These are phyloP conservation scores for Chionographis japonica DNA, from an alignment of 106 monocot genomes.

Conservation along the genomic window DNA sequence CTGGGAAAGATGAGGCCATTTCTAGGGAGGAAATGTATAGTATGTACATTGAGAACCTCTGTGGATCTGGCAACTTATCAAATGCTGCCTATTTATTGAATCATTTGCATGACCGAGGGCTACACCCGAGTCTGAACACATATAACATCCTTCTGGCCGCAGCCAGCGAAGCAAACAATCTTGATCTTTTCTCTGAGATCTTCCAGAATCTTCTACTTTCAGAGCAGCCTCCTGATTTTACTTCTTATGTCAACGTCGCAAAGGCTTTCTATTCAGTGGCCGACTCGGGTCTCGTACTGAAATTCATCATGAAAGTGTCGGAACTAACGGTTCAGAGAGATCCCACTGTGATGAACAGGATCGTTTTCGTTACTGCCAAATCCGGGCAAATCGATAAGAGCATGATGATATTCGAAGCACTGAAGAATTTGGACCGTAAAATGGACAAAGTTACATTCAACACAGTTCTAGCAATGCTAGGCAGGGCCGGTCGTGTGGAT, in stretches of 20 bases:
- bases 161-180: constrained; percentile 34
- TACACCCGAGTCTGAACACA: constrained; percentile 18
- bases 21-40: constrained; percentile 24
- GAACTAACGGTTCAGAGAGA: constrained; percentile 42
- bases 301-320: constrained; percentile 44
- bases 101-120: constrained; percentile 24
- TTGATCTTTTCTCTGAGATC: constrained; percentile 36
- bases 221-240: constrained; percentile 37
- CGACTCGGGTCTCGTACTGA: constrained; percentile 26
- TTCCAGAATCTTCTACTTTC: constrained; percentile 68
- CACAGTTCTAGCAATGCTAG: constrained; percentile 60
- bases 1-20: constrained; percentile 8
- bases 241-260: constrained; percentile 43
- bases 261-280: constrained; percentile 37
- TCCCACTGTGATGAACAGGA: constrained; percentile 62
- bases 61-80: constrained; percentile 35
- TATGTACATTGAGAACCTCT: constrained; percentile 39
- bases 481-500: constrained; percentile 49
- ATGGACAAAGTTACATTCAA: constrained; percentile 70
- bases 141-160: constrained; percentile 46
- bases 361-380: constrained; percentile 42
- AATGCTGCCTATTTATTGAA: constrained; percentile 30
- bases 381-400: constrained; percentile 47
- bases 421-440: constrained; percentile 42
- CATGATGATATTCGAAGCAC: constrained; percentile 42